Percentiles rank a stretch among this genome's conserved stretches.
phyloP scores from a whole-genome alignment of 495 filamentous ascomycete species.

The Neurospora sp. region DNA sequence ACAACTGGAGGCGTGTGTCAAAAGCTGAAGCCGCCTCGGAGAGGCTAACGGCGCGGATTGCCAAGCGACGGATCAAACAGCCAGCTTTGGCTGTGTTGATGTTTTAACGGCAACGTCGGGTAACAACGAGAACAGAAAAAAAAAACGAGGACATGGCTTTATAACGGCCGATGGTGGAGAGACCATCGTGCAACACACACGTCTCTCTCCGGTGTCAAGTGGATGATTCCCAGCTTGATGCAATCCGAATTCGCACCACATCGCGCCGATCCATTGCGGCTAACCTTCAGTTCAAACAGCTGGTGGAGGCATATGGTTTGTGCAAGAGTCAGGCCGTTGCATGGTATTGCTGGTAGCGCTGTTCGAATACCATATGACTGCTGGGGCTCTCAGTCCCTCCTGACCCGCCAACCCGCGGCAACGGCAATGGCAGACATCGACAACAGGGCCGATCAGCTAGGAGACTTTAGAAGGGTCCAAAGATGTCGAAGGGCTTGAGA shows the following conservation, averaged over 20 bases:
- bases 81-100: background rate
- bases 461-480: background rate
- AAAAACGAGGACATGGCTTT: background rate
- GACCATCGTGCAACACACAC: background rate
- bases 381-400: background rate
- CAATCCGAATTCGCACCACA: background rate
- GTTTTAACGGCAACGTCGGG: background rate
- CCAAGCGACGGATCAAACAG: background rate
- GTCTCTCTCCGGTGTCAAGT: background rate
- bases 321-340: background rate
- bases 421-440: background rate
- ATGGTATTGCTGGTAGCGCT: constrained; percentile 1
- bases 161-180: background rate
- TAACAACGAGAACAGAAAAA: background rate
- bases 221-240: background rate
- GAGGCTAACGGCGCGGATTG: background rate
- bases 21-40: background rate
- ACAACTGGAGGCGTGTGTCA: background rate
- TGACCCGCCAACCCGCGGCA: constrained; percentile 1
- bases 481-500: background rate
- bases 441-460: background rate
- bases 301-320: background rate
- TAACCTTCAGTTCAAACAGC: background rate
- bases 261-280: background rate
- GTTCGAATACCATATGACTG: constrained; percentile 1